Conservation (phyloP, 768 basidiomycete genomes). For the Russula lepida region DNA sequence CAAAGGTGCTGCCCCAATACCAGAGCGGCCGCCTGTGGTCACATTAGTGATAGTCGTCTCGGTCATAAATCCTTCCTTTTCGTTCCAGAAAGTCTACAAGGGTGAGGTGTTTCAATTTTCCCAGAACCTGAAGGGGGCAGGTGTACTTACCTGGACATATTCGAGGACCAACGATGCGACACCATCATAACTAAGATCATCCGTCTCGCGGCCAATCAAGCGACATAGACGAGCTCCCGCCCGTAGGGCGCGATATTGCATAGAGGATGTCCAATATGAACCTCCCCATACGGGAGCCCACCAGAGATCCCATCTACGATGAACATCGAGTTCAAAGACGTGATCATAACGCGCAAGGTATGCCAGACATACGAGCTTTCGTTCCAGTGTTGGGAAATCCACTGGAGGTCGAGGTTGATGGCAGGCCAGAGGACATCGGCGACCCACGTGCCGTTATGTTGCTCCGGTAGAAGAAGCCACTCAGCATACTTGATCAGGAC, state of each 20-base stretch:
- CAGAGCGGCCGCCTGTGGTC: conserved; percentile 21
- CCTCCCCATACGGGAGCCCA: conserved; percentile 14
- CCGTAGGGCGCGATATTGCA: conserved; percentile 12
- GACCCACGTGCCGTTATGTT: conserved; percentile 11
- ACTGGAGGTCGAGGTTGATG: background rate
- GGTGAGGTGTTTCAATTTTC: background rate
- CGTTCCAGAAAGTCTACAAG: conserved; percentile 15
- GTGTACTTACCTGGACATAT: conserved; percentile 4
- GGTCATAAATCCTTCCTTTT: conserved; percentile 5
- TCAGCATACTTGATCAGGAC: conserved; percentile 12
- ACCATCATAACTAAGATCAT: background rate
- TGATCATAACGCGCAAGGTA: too few relatives aligned
- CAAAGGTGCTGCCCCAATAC: conserved; percentile 27
- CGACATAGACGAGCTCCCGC: conserved; percentile 1
- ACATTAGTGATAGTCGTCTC: conserved; percentile 15
- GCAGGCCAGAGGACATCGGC: conserved; percentile 12
- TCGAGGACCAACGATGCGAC: conserved; percentile 3
- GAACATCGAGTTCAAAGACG: background rate
- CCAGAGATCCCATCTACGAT: conserved; percentile 7
- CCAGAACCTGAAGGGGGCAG: background rate
- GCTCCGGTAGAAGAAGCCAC: conserved; percentile 7
- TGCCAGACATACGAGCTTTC: background rate
- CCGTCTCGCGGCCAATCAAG: conserved; percentile 1
- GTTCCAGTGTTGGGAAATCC: background rate
- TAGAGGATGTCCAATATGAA: conserved; percentile 13